Evolutionary conservation across 768 basidiomycete species (phyloP).

Genomic region (Pleurotus cornucopiae): DNA sequence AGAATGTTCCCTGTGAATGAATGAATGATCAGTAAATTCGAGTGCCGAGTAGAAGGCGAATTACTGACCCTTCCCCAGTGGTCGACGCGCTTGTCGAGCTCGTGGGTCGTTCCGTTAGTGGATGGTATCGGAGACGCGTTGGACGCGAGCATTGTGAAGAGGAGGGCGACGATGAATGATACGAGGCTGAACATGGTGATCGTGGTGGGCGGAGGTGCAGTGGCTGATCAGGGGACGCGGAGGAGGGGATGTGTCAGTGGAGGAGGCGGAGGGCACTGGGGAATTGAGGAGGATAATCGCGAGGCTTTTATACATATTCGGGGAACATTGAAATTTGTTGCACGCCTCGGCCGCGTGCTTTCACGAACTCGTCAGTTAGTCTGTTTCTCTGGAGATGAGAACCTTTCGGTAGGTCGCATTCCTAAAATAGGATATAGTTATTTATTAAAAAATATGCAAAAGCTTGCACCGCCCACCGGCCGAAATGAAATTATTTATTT

Average conservation of each 20-base stretch:
- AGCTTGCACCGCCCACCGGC: not conserved
- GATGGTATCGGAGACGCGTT: constrained; percentile 43
- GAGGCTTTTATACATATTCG: constrained; percentile 17
- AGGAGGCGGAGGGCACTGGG: constrained; percentile 13
- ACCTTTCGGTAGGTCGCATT: not conserved
- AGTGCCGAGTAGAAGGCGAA: not conserved
- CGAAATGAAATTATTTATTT: not conserved
- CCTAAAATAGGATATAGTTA: not conserved
- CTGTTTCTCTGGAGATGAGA: not conserved
- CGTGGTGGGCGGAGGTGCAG: not conserved
- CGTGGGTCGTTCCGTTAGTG: constrained; percentile 20
- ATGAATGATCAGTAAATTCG: constrained; percentile 18
- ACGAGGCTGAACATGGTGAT: constrained; percentile 36
- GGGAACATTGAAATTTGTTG: constrained; percentile 8
- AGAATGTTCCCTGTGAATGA: constrained; percentile 61
- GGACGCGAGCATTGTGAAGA: constrained; percentile 35
- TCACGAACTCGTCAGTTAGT: constrained; percentile 1
- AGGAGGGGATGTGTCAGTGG: constrained; percentile 12
- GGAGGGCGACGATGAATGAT: constrained; percentile 31
- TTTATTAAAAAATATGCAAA: not conserved
- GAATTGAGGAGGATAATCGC: constrained; percentile 16
- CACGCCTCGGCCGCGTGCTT: constrained; percentile 7
- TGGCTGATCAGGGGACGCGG: constrained; percentile 8
- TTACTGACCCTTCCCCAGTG: constrained; percentile 48
- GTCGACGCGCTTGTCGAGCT: constrained; percentile 48